Percentiles rank a stretch among this genome's conserved stretches.
These are phyloP conservation scores for Fusarium sp. DNA, from an alignment of 2,329 filamentous ascomycete species.

Conservation along the genomic window DNA sequence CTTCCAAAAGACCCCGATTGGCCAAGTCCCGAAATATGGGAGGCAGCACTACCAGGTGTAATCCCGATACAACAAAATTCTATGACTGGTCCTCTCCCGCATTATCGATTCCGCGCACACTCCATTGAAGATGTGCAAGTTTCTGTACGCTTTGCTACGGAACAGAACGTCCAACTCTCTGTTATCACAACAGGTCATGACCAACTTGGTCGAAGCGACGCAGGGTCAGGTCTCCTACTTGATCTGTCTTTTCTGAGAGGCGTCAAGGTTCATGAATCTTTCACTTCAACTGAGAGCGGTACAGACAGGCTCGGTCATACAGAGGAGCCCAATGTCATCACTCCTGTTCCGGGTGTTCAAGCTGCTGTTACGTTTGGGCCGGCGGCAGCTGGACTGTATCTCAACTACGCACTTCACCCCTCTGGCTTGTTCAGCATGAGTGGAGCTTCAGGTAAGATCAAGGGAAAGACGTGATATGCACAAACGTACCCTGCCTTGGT, in stretches of 20 bases:
- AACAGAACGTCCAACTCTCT: not conserved
- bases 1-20: not conserved
- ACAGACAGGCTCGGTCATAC: not conserved
- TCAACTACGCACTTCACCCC: not conserved
- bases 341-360: not conserved
- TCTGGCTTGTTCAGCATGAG: not conserved
- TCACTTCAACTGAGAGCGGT: not conserved
- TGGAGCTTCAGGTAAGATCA: not conserved
- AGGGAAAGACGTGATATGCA: no score
- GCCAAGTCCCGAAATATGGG: not conserved
- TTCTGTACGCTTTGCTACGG: not conserved
- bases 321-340: not conserved
- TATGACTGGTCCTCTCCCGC: not conserved
- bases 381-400: not conserved
- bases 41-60: not conserved
- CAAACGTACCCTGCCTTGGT: no score
- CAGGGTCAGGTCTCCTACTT: not conserved
- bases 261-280: not conserved
- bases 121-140: not conserved
- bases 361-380: not conserved
- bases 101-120: not conserved
- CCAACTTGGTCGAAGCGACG: not conserved
- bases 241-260: not conserved
- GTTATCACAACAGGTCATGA: not conserved
- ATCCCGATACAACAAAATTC: not conserved